Conservation (phyloP, 768 basidiomycete genomes). For the Daedaleopsis sinensis region DNA sequence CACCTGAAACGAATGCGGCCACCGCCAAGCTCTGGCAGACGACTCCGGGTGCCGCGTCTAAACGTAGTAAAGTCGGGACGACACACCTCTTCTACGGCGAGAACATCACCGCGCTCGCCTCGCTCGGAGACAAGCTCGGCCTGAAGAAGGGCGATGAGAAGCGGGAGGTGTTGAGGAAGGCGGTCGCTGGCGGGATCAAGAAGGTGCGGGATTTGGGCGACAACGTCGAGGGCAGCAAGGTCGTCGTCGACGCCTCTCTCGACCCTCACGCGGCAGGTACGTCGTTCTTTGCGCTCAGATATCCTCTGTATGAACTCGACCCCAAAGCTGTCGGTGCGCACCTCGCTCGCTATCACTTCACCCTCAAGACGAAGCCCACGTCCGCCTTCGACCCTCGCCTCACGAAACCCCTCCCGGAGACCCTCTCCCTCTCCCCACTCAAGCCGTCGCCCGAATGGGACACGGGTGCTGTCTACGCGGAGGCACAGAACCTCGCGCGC, state of each 20-base stretch:
- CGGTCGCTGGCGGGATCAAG: slow-evolving; percentile 75
- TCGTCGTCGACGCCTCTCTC: slow-evolving; percentile 60
- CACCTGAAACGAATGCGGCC: no score
- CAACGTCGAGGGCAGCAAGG: slow-evolving; percentile 54
- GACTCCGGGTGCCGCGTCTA: slow-evolving; percentile 42
- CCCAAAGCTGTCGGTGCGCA: slow-evolving; percentile 73
- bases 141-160: slow-evolving; percentile 37
- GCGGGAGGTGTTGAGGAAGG: slow-evolving; percentile 70
- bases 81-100: slow-evolving; percentile 62
- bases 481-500: slow-evolving; percentile 79
- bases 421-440: slow-evolving; percentile 50
- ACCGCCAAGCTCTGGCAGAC: slow-evolving; percentile 55
- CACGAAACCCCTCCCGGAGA: slow-evolving; percentile 51
- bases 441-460: slow-evolving; percentile 64
- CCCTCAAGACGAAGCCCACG: slow-evolving; percentile 72
- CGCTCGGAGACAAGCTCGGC: slow-evolving; percentile 24
- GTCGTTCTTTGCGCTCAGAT: slow-evolving; percentile 21
- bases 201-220: slow-evolving; percentile 61
- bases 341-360: slow-evolving; percentile 75
- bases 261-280: slow-evolving; percentile 82
- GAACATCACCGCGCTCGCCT: slow-evolving; percentile 29
- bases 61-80: slow-evolving; percentile 59
- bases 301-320: neutral
- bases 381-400: slow-evolving; percentile 67
- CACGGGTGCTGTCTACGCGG: slow-evolving; percentile 69